These are phyloP conservation scores for Pseudogymnoascus destructans DNA, from an alignment of 2,329 filamentous ascomycete genomes.

Conservation along the genomic window DNA sequence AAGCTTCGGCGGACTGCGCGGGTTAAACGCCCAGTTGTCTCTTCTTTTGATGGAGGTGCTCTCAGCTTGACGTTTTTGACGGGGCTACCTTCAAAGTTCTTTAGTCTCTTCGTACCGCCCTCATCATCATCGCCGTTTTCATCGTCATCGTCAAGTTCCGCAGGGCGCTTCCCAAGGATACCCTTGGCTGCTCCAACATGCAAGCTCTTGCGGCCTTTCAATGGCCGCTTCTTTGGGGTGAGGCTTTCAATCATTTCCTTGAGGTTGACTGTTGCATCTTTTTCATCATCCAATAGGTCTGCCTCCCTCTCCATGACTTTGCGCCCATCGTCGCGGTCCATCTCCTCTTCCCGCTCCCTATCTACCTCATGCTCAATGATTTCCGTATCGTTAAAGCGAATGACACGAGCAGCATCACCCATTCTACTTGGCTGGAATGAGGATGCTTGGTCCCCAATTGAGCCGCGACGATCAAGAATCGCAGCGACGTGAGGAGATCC, in stretches of 20 bases:
- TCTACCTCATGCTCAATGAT: slow-evolving; percentile 51
- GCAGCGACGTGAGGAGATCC: slow-evolving; percentile 64
- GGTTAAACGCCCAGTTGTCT: slow-evolving; percentile 47
- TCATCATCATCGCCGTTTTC: slow-evolving; percentile 47
- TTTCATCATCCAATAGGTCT: slow-evolving; percentile 37
- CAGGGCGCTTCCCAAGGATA: slow-evolving; percentile 59
- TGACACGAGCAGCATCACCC: slow-evolving; percentile 28
- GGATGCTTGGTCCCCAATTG: slow-evolving; percentile 53
- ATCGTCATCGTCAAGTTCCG: slow-evolving; percentile 51
- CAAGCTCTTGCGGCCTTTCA: slow-evolving; percentile 61
- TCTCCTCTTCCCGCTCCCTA: slow-evolving; percentile 45
- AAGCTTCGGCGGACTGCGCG: slow-evolving; percentile 37
- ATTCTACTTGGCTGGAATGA: slow-evolving; percentile 44
- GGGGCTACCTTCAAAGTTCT: slow-evolving; percentile 58
- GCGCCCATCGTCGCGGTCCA: slow-evolving; percentile 46
- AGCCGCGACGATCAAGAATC: slow-evolving; percentile 56
- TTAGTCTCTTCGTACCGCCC: slow-evolving; percentile 55
- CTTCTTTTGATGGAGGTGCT: slow-evolving; percentile 53
- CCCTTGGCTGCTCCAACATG: slow-evolving; percentile 63
- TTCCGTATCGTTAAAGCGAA: slow-evolving; percentile 54
- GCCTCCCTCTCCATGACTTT: slow-evolving; percentile 41
- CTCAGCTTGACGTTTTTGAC: slow-evolving; percentile 63
- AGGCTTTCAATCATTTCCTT: slow-evolving; percentile 67
- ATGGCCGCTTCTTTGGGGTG: slow-evolving; percentile 57
- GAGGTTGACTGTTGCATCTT: slow-evolving; percentile 52